These are phyloP conservation scores for Diplodia scrobiculata DNA, from an alignment of 2,329 filamentous ascomycete species.

Conservation along the genomic window DNA sequence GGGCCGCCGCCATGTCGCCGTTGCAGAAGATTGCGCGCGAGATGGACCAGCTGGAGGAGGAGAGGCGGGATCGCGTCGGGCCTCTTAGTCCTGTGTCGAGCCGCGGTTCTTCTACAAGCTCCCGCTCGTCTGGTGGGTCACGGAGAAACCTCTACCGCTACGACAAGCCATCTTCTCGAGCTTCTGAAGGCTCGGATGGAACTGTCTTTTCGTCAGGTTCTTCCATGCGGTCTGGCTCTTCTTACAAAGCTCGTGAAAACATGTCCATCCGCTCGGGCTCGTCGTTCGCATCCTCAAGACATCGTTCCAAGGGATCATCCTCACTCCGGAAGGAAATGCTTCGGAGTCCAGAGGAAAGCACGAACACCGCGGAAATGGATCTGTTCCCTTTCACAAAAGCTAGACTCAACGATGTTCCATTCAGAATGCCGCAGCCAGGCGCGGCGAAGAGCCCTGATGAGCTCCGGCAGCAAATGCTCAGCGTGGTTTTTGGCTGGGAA, in stretches of 20 bases:
- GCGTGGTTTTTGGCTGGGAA: slow-evolving; percentile 92
- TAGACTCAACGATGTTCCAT: slow-evolving; percentile 78
- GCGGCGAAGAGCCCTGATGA: slow-evolving; percentile 63
- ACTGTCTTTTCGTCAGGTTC: slow-evolving; percentile 71
- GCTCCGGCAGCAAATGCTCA: slow-evolving; percentile 85
- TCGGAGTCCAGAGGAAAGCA: slow-evolving; percentile 70
- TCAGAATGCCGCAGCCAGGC: slow-evolving; percentile 66
- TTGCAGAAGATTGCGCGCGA: slow-evolving; percentile 74
- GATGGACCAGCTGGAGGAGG: slow-evolving; percentile 64
- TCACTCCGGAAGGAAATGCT: slow-evolving; percentile 82
- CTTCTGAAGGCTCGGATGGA: slow-evolving; percentile 43
- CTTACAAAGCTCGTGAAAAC: slow-evolving; percentile 50
- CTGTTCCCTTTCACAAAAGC: slow-evolving; percentile 84
- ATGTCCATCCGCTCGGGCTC: slow-evolving; percentile 59
- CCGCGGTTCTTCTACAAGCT: slow-evolving; percentile 58
- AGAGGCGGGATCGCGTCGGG: slow-evolving; percentile 64
- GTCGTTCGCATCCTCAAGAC: slow-evolving; percentile 50
- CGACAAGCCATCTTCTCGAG: slow-evolving; percentile 47
- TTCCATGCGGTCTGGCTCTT: slow-evolving; percentile 49
- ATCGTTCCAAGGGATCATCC: slow-evolving; percentile 41
- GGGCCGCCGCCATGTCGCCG: slow-evolving; percentile 60
- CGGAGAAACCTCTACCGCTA: slow-evolving; percentile 51
- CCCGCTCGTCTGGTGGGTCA: slow-evolving; percentile 56
- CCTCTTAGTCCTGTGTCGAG: slow-evolving; percentile 68
- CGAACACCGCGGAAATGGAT: slow-evolving; percentile 64